phyloP scores from a whole-genome alignment of 192 early-diverging fungal species.

The Spizellomyces sp. region DNA sequence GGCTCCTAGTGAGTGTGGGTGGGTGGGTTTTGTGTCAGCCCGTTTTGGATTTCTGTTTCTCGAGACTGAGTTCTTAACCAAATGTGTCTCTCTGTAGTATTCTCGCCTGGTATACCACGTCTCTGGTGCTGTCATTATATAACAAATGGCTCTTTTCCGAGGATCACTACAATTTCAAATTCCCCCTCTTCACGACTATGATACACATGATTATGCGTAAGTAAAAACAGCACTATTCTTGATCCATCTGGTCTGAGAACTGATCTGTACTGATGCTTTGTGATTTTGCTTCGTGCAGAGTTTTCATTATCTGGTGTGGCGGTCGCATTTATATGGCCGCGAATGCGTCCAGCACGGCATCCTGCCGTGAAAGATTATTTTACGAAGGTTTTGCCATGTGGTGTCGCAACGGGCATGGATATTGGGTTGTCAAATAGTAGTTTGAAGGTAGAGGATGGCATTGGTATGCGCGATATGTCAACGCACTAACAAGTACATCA shows the following conservation, averaged over 20 bases:
- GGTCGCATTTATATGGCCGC: slow-evolving; percentile 59
- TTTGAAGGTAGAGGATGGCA: slow-evolving; percentile 53
- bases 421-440: slow-evolving; percentile 88
- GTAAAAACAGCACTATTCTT: background rate
- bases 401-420: slow-evolving; percentile 84
- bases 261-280: slow-evolving; percentile 6
- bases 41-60: background rate
- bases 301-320: slow-evolving; percentile 58
- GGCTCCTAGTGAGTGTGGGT: slow-evolving; percentile 24
- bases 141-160: slow-evolving; percentile 94
- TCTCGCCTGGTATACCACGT: slow-evolving; percentile 72
- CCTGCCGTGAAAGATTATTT: slow-evolving; percentile 61
- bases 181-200: slow-evolving; percentile 83
- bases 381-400: slow-evolving; percentile 82
- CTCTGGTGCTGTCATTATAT: slow-evolving; percentile 79
- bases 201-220: slow-evolving; percentile 79
- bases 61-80: background rate
- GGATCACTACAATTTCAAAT: slow-evolving; percentile 78
- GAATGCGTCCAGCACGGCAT: slow-evolving; percentile 57
- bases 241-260: background rate
- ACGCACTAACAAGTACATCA: slow-evolving; percentile 31
- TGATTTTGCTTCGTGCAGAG: slow-evolving; percentile 31
- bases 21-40: background rate
- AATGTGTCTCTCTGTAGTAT: slow-evolving; percentile 25
- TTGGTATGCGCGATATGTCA: slow-evolving; percentile 2